Evolutionary conservation across 2,329 filamentous ascomycete genomes (phyloP).

Genomic region (Sporothrix dimorphospora): DNA sequence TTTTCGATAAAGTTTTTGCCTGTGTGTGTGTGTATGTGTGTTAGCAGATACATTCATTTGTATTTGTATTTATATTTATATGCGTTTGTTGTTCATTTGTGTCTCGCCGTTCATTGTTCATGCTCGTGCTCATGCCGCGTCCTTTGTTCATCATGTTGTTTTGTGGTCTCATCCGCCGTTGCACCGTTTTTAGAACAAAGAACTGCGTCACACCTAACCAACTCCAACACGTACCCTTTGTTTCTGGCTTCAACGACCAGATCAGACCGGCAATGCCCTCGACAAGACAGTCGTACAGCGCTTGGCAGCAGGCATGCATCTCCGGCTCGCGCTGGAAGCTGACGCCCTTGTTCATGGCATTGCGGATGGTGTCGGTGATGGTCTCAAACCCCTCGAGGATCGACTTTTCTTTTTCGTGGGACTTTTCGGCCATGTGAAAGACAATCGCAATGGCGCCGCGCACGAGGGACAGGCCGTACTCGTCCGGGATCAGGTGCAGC

Average conservation of each 20-base stretch:
- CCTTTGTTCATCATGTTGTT: neutral
- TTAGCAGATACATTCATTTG: too few species aligned
- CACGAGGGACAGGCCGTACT: constrained; percentile 26
- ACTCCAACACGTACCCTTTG: constrained; percentile 15
- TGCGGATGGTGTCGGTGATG: constrained; percentile 26
- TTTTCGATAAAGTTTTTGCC: constrained; percentile 20
- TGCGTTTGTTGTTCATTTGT: neutral
- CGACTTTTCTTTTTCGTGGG: constrained; percentile 23
- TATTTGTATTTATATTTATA: too few species aligned
- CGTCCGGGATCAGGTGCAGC: constrained; percentile 28
- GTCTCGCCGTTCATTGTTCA: neutral
- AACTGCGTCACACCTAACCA: neutral
- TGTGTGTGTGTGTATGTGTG: neutral
- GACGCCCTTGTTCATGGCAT: constrained; percentile 26
- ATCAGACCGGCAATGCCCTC: constrained; percentile 25
- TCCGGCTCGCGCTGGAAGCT: constrained; percentile 22
- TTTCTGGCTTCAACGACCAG: constrained; percentile 16
- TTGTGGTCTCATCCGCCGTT: neutral
- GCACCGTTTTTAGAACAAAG: neutral
- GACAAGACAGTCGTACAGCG: constrained; percentile 23
- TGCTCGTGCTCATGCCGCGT: neutral
- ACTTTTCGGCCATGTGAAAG: constrained; percentile 28
- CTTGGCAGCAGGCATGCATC: constrained; percentile 26
- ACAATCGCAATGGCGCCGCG: constrained; percentile 27
- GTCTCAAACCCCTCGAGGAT: constrained; percentile 27